These are phyloP conservation scores for Boeremia lycopersici DNA, from an alignment of 2,329 filamentous ascomycete species.

Conservation along the genomic window DNA sequence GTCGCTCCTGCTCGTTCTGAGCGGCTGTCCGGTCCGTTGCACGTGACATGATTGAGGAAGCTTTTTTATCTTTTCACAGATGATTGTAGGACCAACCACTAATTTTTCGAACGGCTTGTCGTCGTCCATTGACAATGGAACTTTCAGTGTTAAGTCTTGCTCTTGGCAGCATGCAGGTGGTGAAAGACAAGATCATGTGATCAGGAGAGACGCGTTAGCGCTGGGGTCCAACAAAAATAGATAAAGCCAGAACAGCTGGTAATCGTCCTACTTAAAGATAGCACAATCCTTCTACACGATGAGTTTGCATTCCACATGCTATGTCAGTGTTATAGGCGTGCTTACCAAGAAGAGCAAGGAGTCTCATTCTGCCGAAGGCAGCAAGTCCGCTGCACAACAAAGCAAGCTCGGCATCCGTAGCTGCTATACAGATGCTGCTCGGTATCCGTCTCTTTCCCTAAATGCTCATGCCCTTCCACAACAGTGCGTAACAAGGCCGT, in stretches of 20 bases:
- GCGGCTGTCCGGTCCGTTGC: neutral
- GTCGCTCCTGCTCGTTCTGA: neutral
- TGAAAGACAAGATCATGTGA: neutral
- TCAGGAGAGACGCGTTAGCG: neutral
- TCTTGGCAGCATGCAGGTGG: too few species aligned
- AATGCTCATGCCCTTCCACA: neutral
- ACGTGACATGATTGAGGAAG: too few species aligned
- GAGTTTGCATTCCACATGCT: neutral
- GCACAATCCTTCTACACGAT: too few species aligned
- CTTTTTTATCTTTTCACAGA: too few species aligned
- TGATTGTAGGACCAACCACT: too few species aligned
- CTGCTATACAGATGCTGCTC: neutral
- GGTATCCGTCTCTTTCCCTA: neutral
- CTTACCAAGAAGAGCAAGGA: neutral
- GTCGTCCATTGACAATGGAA: too few species aligned
- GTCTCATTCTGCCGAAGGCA: neutral
- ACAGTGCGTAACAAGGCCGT: too few species aligned
- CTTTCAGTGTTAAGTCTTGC: too few species aligned
- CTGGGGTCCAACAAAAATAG: neutral
- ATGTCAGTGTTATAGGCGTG: neutral
- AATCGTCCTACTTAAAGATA: too few species aligned
- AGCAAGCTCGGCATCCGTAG: neutral
- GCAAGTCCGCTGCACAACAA: neutral
- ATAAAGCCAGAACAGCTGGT: too few species aligned
- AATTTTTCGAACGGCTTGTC: too few species aligned